A percentile compares a stretch with the other conserved stretches of the same genome.
Conservation (phyloP, 1,284 basidiomycete genomes). For the Apiotrichum akiyoshidainum region DNA sequence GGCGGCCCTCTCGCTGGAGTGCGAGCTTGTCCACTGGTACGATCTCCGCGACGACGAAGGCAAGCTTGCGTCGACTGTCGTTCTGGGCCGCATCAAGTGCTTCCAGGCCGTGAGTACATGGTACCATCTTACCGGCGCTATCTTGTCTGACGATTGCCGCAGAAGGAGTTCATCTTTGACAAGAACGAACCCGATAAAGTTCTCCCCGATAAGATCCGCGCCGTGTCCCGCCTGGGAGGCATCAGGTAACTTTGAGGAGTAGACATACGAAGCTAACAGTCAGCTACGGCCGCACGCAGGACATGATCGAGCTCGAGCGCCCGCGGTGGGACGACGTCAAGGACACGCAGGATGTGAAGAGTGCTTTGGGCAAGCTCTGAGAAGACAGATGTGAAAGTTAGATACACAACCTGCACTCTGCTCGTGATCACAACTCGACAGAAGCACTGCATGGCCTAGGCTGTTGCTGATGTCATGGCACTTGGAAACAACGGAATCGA, state of each 20-base stretch:
- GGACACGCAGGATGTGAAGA: conserved; percentile 43
- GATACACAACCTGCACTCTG: too few species aligned
- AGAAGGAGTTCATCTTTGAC: conserved; percentile 59
- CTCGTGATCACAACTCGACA: too few species aligned
- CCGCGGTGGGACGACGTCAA: conserved; percentile 60
- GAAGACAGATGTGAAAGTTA: too few species aligned
- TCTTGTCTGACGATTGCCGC: conserved; percentile 19
- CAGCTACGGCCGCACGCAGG: conserved; percentile 54
- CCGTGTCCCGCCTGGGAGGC: conserved; percentile 65
- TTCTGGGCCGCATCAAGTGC: conserved; percentile 64
- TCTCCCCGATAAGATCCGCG: conserved; percentile 56
- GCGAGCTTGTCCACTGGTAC: conserved; percentile 61
- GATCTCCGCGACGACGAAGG: conserved; percentile 55
- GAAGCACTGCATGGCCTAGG: too few species aligned
- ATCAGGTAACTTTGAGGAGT: conserved; percentile 20
- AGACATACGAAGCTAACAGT: conserved; percentile 41
- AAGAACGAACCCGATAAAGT: conserved; percentile 49
- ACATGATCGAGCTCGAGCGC: conserved; percentile 54
- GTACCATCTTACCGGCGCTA: not conserved
- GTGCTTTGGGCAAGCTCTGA: conserved; percentile 5
- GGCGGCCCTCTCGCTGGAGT: conserved; percentile 69
- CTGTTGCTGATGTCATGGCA: too few species aligned
- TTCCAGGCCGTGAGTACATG: conserved; percentile 56
- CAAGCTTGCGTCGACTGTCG: conserved; percentile 57
- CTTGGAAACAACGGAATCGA: too few species aligned